A percentile compares a stretch with the other conserved stretches of the same genome.
Conservation (phyloP, 116 monocot genomes). For the Papilionanthe hybrid region DNA sequence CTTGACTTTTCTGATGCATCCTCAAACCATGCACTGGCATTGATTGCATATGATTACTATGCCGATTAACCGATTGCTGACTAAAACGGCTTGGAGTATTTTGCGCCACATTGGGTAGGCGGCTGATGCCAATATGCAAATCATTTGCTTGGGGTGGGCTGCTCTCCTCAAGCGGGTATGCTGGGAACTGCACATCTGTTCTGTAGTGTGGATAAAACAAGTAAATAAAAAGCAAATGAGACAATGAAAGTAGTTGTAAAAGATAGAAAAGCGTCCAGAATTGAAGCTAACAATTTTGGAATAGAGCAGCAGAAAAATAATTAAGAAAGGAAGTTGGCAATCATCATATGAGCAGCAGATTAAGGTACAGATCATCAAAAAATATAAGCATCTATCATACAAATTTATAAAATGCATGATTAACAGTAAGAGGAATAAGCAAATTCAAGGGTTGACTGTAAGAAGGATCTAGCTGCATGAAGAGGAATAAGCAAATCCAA, state of each 20-base stretch:
- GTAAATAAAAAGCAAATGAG: conserved; percentile 3
- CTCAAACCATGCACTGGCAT: conserved; percentile 22
- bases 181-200: conserved; percentile 33
- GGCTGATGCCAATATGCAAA: conserved; percentile 24
- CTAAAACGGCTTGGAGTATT: conserved; percentile 56
- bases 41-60: conserved; percentile 28
- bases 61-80: conserved; percentile 33
- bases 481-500: too few relatives aligned
- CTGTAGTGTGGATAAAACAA: conserved; percentile 26
- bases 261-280: background rate
- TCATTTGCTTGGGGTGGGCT: conserved; percentile 27
- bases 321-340: background rate
- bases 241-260: background rate
- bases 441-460: background rate
- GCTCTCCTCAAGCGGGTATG: conserved; percentile 29
- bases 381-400: background rate
- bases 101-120: conserved; percentile 24
- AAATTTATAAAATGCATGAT: background rate
- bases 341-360: background rate
- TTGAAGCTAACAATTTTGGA: background rate
- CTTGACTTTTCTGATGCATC: conserved; percentile 26
- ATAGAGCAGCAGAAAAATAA: background rate
- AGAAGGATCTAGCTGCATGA: too few relatives aligned
- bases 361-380: background rate
- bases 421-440: background rate